Base-by-base conservation (phyloP, 129 eudicot species). In the Centaurea solstitialis region DNA sequence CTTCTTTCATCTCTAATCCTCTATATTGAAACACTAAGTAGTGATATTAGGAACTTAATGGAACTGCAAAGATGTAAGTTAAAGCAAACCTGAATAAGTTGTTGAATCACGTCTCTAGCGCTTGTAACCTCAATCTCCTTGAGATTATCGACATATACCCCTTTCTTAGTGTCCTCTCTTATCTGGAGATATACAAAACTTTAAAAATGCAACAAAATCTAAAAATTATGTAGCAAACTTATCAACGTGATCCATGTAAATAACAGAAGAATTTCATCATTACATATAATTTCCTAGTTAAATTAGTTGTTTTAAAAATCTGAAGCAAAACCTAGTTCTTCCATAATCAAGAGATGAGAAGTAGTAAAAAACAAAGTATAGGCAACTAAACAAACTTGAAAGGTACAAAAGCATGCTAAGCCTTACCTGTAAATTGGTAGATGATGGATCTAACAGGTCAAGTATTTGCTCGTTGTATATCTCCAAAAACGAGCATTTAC, bases 401-500 rank as follows among this genome's bases (percentile, higher is more conserved):
- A 69, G 3, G 15, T 37, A 53, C 24, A 53, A 81, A 30, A 13
- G 38, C 57, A 68, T 59, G 35, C 11, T 2, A 22, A 41, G 38
- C 40, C 28, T 41, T 30, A 91, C 99, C 97, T 96, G 99, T 83
- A 96, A 89, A 87, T 96, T 96, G 82, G 57, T 37, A 59, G 99
- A 93, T 40, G 95, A 88, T 76, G 99, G 99, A 79, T 96, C 97
- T 79, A 96, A 78, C 78, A 96, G 91, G 85, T 96, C 99, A 70
- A 96, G 90, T 77, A 96, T 96, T 50, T 93, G 99, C 83, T 96
- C 99, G 30, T 96, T 96, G 87, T 96, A 96, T 57, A 96, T 96
- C 82, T 96, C 99, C 84, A 93, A 74, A 79, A 96, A 96, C 2
- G 99, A 96, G 82, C 99, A 96, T 93, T 87, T 96, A 78, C 98